Percentiles rank a stretch among this genome's conserved stretches.
Evolutionary conservation across 257 asterid genomes (phyloP).

Genomic region (Sherardia arvensis): DNA sequence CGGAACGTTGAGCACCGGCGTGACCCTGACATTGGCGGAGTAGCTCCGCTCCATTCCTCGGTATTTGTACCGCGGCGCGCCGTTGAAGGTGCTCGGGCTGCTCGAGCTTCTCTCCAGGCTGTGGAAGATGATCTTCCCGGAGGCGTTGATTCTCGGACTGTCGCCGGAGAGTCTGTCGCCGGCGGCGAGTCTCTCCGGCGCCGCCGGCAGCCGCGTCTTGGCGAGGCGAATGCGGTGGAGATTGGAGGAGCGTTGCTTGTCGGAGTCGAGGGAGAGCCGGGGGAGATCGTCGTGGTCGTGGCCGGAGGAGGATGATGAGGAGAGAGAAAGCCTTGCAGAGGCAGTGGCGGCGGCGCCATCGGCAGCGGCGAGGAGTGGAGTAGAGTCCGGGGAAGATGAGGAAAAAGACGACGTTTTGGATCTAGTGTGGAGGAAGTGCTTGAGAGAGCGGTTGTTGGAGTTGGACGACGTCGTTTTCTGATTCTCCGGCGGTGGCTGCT

Average conservation of each 20-base stretch:
- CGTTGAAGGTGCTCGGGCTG: slow-evolving; percentile 78
- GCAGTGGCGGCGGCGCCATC: slow-evolving; percentile 25
- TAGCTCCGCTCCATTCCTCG: slow-evolving; percentile 91
- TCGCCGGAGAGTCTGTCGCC: slow-evolving; percentile 62
- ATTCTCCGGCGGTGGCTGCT: slow-evolving; percentile 35
- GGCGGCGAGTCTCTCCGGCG: no score
- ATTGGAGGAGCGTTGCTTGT: slow-evolving; percentile 15
- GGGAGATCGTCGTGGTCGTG: slow-evolving; percentile 56
- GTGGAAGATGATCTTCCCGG: slow-evolving; percentile 82
- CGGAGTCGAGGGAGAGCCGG: slow-evolving; percentile 48
- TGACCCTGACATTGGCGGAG: slow-evolving; percentile 79
- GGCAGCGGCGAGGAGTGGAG: slow-evolving; percentile 23
- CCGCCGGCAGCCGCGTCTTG: slow-evolving; percentile 26
- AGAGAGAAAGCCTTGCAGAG: slow-evolving; percentile 39
- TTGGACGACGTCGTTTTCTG: slow-evolving; percentile 39
- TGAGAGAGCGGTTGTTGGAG: slow-evolving; percentile 20
- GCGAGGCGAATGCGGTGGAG: slow-evolving; percentile 39
- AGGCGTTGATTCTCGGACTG: slow-evolving; percentile 91
- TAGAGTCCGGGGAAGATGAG: slow-evolving; percentile 21
- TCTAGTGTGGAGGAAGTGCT: slow-evolving; percentile 29
- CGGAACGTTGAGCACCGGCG: slow-evolving; percentile 91
- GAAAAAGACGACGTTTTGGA: slow-evolving; percentile 25
- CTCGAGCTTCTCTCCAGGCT: slow-evolving; percentile 93
- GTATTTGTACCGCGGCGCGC: slow-evolving; percentile 59
- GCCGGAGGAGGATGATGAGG: slow-evolving; percentile 42